These are phyloP conservation scores for Fusarium redolens DNA, from an alignment of 2,329 filamentous ascomycete species.

Conservation along the genomic window DNA sequence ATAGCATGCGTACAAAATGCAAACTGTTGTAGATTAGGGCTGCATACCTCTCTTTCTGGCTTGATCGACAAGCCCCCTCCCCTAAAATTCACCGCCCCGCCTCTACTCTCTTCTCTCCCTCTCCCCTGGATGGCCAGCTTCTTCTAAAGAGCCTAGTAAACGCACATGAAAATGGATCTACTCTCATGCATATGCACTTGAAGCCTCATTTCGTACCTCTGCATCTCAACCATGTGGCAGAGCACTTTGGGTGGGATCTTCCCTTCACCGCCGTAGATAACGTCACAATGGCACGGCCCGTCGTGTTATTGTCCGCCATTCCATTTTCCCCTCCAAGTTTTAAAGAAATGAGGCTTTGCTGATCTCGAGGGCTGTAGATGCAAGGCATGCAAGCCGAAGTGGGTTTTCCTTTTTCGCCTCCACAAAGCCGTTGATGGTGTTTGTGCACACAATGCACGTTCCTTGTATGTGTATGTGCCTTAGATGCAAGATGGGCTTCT, in stretches of 20 bases:
- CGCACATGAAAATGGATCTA: constrained; percentile 16
- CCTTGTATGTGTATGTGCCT: constrained; percentile 12
- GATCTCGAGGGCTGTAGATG: constrained; percentile 18
- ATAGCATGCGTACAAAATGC: constrained; percentile 4
- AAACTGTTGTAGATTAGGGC: constrained; percentile 28
- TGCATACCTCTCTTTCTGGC: constrained; percentile 32
- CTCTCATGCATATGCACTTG: constrained; percentile 13
- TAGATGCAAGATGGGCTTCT: constrained; percentile 40
- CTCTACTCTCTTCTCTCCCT: constrained; percentile 11
- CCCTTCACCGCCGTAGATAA: constrained; percentile 29
- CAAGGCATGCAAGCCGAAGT: constrained; percentile 31
- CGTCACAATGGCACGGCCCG: constrained; percentile 14
- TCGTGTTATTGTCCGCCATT: constrained; percentile 7
- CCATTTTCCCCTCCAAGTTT: neutral
- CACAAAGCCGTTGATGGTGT: constrained; percentile 31
- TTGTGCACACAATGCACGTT: constrained; percentile 32
- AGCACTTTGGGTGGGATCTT: constrained; percentile 18
- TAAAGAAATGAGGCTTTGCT: constrained; percentile 6
- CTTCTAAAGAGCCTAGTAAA: constrained; percentile 4
- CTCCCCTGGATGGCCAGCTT: neutral
- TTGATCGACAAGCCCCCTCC: constrained; percentile 26
- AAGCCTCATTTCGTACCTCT: constrained; percentile 32
- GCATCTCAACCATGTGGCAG: constrained; percentile 12
- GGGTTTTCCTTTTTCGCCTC: constrained; percentile 16
- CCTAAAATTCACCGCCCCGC: constrained; percentile 28